phyloP scores from a whole-genome alignment of 2,329 filamentous ascomycete species.

The Cercospora berteroae region DNA sequence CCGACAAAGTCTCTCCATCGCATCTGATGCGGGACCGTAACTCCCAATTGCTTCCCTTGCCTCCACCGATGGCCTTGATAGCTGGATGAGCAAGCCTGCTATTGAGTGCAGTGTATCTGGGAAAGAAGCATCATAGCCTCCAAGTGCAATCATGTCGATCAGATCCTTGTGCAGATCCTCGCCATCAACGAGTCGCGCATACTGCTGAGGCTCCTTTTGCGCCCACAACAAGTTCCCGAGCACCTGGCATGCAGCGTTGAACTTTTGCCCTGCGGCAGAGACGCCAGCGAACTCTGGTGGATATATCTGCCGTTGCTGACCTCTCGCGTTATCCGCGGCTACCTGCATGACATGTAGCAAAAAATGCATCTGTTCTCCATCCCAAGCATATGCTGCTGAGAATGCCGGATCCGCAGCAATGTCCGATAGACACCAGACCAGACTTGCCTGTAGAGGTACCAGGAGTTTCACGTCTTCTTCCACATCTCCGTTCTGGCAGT shows the following conservation, averaged over 20 bases:
- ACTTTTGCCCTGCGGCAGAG: background rate
- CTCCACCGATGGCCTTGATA: conserved; percentile 28
- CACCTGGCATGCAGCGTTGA: conserved; percentile 32
- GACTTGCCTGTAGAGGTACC: conserved; percentile 21
- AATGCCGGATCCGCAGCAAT: conserved; percentile 30
- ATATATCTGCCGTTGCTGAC: background rate
- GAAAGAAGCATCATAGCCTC: conserved; percentile 12
- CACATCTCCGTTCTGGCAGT: background rate
- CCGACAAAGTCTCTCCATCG: conserved; percentile 27
- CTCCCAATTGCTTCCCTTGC: conserved; percentile 27
- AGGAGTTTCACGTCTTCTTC: conserved; percentile 10
- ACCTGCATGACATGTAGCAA: background rate
- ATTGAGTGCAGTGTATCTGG: conserved; percentile 32
- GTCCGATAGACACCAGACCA: conserved; percentile 36
- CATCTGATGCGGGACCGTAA: conserved; percentile 15
- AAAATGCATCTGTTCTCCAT: background rate
- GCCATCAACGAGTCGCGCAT: conserved; percentile 13
- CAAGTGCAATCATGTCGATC: conserved; percentile 13
- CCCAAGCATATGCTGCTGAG: conserved; percentile 12
- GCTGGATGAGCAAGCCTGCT: conserved; percentile 32
- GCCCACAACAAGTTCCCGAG: conserved; percentile 34
- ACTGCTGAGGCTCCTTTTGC: conserved; percentile 9
- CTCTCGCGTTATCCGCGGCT: conserved; percentile 3
- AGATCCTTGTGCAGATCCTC: conserved; percentile 17
- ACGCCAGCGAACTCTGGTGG: background rate